A percentile compares a stretch with the other conserved stretches of the same genome.
Conservation (phyloP, 805 yeast genomes). For the Pichia cabralensis region DNA sequence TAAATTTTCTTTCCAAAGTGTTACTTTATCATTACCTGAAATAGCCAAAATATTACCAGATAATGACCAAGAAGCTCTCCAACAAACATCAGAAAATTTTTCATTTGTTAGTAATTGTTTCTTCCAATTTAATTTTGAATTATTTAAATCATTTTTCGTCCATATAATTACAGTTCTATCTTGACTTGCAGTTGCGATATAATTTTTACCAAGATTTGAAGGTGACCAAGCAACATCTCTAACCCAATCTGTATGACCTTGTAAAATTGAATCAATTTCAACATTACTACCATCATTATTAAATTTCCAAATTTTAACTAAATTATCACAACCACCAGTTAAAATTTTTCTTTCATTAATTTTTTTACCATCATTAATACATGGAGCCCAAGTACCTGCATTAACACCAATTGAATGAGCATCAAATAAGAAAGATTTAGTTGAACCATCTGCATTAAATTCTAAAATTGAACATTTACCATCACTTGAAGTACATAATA, state of each 20-base stretch:
- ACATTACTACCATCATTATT: conserved; percentile 48
- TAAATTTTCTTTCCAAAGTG: conserved; percentile 92
- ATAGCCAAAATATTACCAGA: conserved; percentile 94
- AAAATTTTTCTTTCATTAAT: conserved; percentile 59
- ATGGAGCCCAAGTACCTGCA: conserved; percentile 92
- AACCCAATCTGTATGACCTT: conserved; percentile 97
- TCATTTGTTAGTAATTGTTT: conserved; percentile 65
- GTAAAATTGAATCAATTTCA: conserved; percentile 62
- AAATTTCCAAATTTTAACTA: conserved; percentile 83
- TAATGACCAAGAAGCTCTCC: conserved; percentile 97
- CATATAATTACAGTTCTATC: conserved; percentile 92
- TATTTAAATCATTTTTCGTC: conserved; percentile 50
- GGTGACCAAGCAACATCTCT: conserved; percentile 99
- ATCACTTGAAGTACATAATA: conserved; percentile 86
- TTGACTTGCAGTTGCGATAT: conserved; percentile 94
- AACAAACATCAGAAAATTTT: conserved; percentile 90
- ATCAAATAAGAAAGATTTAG: conserved; percentile 48
- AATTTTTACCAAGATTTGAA: conserved; percentile 72
- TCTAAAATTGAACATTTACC: conserved; percentile 88
- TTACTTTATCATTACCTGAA: conserved; percentile 91
- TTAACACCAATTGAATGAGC: conserved; percentile 95
- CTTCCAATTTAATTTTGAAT: conserved; percentile 45
- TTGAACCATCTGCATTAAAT: conserved; percentile 81
- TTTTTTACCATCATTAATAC: conserved; percentile 28
- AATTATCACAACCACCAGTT: conserved; percentile 91